Conservation (phyloP, 306 rosid genomes). For the Hylodesmum podocarpum region DNA sequence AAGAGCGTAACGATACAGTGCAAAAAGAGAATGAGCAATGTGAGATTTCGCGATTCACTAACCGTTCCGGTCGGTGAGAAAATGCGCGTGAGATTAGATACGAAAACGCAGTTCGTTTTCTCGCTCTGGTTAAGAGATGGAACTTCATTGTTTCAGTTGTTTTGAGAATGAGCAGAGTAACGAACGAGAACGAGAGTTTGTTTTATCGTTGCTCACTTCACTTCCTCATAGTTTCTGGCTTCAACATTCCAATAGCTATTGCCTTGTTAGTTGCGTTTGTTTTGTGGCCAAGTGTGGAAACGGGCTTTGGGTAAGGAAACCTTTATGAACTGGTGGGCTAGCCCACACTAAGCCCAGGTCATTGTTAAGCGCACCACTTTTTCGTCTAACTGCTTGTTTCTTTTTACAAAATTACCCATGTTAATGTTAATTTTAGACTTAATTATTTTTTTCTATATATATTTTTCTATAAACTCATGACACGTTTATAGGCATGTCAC, state of each 20-base stretch:
- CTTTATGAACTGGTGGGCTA: not conserved
- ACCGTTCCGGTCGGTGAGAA: slow-evolving; percentile 59
- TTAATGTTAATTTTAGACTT: too few relatives aligned
- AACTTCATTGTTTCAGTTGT: slow-evolving; percentile 44
- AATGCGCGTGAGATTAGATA: slow-evolving; percentile 39
- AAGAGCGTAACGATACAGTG: not conserved
- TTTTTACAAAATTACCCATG: too few relatives aligned
- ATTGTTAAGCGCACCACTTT: too few relatives aligned
- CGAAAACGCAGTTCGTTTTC: slow-evolving; percentile 25
- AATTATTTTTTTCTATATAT: too few relatives aligned
- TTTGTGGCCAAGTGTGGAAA: not conserved
- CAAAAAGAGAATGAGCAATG: not conserved
- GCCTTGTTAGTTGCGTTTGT: too few relatives aligned
- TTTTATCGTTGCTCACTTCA: slow-evolving; percentile 7
- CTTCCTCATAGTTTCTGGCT: not conserved
- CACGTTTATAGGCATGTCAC: too few relatives aligned
- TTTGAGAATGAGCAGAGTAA: not conserved
- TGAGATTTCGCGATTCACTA: slow-evolving; percentile 35
- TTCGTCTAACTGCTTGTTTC: too few relatives aligned
- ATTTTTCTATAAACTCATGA: too few relatives aligned
- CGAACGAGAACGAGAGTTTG: not conserved
- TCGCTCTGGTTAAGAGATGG: slow-evolving; percentile 43
- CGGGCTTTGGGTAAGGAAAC: not conserved
- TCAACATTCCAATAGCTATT: not conserved
- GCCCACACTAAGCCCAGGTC: not conserved